Conservation (phyloP, 768 basidiomycete species). For the Trametes punicea region DNA sequence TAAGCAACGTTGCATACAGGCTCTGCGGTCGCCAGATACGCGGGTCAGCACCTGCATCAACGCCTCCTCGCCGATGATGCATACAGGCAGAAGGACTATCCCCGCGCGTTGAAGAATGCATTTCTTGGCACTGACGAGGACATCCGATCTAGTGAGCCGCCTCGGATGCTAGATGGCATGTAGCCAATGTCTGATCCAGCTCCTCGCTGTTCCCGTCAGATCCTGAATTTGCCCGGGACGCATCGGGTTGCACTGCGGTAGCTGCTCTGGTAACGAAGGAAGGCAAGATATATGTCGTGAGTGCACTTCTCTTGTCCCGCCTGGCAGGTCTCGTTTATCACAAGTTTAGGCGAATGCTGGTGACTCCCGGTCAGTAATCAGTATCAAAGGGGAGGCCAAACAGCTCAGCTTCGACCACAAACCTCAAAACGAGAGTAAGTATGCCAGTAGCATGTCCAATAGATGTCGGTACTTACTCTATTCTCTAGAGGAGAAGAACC, state of each 20-base stretch:
- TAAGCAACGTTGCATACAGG: constrained; percentile 42
- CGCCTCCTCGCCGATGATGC: constrained; percentile 69
- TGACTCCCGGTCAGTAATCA: constrained; percentile 89
- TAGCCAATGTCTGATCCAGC: constrained; percentile 17
- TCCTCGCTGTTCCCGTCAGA: constrained; percentile 42
- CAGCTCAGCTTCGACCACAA: constrained; percentile 95
- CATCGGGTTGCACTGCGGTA: constrained; percentile 96
- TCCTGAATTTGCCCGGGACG: constrained; percentile 83
- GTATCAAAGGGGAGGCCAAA: constrained; percentile 81
- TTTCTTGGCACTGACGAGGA: constrained; percentile 96
- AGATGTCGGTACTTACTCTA: constrained; percentile 7
- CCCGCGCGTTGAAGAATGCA: constrained; percentile 76
- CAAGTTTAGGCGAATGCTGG: constrained; percentile 89
- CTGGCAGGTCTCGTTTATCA: not conserved
- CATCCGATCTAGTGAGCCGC: constrained; percentile 67
- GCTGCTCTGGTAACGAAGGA: constrained; percentile 80
- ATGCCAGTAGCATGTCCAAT: not conserved
- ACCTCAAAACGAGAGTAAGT: constrained; percentile 78
- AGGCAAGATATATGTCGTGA: constrained; percentile 73
- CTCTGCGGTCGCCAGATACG: constrained; percentile 79
- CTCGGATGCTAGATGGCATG: not conserved
- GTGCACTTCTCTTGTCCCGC: constrained; percentile 26
- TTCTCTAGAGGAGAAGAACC: constrained; percentile 68
- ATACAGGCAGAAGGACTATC: constrained; percentile 69
- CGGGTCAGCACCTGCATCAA: constrained; percentile 80